Conservation (phyloP, 2,329 filamentous ascomycete genomes). For the Penicillium sp. region DNA sequence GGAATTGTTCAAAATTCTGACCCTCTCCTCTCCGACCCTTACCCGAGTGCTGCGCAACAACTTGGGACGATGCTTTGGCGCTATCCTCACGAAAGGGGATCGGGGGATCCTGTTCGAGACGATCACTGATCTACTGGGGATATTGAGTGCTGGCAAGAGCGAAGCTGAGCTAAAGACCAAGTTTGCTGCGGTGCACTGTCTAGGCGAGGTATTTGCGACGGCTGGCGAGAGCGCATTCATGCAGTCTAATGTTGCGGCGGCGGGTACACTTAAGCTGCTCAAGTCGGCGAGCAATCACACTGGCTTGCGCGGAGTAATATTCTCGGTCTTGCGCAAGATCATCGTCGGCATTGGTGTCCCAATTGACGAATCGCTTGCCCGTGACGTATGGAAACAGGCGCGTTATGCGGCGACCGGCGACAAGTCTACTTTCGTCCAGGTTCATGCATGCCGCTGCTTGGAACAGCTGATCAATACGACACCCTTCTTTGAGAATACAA, state of each 20-base stretch:
- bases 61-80: conserved; percentile 78
- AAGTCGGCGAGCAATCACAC: conserved; percentile 79
- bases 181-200: conserved; percentile 82
- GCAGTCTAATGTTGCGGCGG: conserved; percentile 73
- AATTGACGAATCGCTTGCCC: conserved; percentile 80
- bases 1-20: conserved; percentile 91
- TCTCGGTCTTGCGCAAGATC: conserved; percentile 74
- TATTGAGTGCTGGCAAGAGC: conserved; percentile 72
- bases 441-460: conserved; percentile 76
- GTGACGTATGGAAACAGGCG: conserved; percentile 91
- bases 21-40: conserved; percentile 75
- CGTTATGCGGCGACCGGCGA: conserved; percentile 75
- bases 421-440: conserved; percentile 79
- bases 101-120: conserved; percentile 92
- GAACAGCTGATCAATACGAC: conserved; percentile 72
- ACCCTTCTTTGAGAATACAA: conserved; percentile 80
- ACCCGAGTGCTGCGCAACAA: conserved; percentile 90
- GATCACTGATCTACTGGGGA: conserved; percentile 78
- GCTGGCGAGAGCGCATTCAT: conserved; percentile 92
- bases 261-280: conserved; percentile 72
- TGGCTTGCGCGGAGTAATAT: conserved; percentile 76
- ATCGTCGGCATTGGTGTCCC: conserved; percentile 72
- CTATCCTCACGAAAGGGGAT: conserved; percentile 82
- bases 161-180: conserved; percentile 78
- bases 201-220: conserved; percentile 87